Percentiles rank a stretch among this genome's conserved stretches.
Evolutionary conservation across 441 rosid species (phyloP).

Genomic region (Pelargonium australe): DNA sequence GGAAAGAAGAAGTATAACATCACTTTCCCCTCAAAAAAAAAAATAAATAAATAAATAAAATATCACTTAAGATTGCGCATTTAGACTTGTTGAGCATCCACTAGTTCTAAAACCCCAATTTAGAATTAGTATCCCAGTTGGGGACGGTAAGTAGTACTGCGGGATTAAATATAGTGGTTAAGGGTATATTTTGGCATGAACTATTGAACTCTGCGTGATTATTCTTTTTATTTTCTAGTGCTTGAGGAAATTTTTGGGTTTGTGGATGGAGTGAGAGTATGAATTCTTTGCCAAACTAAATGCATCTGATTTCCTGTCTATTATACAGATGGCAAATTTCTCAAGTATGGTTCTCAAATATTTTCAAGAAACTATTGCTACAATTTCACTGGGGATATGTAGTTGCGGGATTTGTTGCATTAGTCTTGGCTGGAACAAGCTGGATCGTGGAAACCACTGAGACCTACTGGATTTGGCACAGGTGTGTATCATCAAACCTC

Average conservation of each 20-base stretch:
- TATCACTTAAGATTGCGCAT: too few species aligned
- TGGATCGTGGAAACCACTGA: conserved; percentile 76
- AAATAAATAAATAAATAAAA: too few species aligned
- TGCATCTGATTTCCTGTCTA: conserved; percentile 7
- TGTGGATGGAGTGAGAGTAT: conserved; percentile 8
- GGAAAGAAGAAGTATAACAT: too few species aligned
- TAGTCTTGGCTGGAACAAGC: conserved; percentile 76
- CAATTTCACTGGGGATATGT: conserved; percentile 70
- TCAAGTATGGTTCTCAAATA: conserved; percentile 44
- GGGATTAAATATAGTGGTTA: too few species aligned
- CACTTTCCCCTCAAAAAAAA: too few species aligned
- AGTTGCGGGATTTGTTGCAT: conserved; percentile 53
- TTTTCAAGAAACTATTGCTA: conserved; percentile 51
- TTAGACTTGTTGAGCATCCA: too few species aligned
- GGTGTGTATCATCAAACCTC: conserved; percentile 32
- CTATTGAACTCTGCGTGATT: too few species aligned
- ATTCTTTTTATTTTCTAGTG: too few species aligned
- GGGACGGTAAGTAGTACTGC: too few species aligned
- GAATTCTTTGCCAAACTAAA: not conserved
- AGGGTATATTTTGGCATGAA: too few species aligned
- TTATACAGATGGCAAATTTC: conserved; percentile 44
- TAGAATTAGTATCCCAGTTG: too few species aligned
- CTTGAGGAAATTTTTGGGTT: not conserved
- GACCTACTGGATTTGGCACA: conserved; percentile 99
- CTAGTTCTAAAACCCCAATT: too few species aligned